Conservation (phyloP, 805 yeast genomes). For the Saccharomyces jurei region DNA sequence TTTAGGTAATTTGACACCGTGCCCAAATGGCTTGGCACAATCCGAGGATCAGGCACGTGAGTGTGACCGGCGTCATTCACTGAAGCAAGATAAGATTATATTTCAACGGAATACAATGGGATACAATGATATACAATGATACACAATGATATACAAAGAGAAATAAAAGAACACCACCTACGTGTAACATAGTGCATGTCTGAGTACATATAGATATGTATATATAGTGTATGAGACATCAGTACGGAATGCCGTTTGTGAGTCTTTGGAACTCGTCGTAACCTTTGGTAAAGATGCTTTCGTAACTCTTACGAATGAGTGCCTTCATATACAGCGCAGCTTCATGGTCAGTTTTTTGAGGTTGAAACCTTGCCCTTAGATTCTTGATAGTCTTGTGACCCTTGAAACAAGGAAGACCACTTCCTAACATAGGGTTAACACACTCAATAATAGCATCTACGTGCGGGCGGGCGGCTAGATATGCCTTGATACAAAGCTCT, state of each 20-base stretch:
- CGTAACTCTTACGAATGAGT: slow-evolving; percentile 72
- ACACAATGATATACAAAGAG: not conserved
- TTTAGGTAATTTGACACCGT: not conserved
- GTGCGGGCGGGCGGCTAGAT: slow-evolving; percentile 78
- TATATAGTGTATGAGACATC: not conserved
- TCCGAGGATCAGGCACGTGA: not conserved
- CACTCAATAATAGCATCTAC: slow-evolving; percentile 78
- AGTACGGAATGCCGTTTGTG: slow-evolving; percentile 96
- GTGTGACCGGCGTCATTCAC: not conserved
- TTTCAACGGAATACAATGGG: not conserved
- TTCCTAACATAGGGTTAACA: slow-evolving; percentile 86
- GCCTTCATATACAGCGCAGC: slow-evolving; percentile 73
- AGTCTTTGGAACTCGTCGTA: slow-evolving; percentile 95
- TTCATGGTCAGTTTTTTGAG: slow-evolving; percentile 71
- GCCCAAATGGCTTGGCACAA: not conserved
- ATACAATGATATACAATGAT: not conserved
- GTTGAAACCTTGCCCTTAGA: slow-evolving; percentile 70
- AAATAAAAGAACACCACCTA: not conserved
- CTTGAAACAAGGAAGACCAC: slow-evolving; percentile 95
- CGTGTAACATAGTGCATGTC: not conserved
- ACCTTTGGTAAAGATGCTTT: slow-evolving; percentile 83
- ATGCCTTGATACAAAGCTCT: slow-evolving; percentile 89
- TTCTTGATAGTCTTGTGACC: slow-evolving; percentile 71
- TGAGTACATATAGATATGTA: not conserved
- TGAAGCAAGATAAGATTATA: not conserved